phyloP scores from a whole-genome alignment of 2,329 filamentous ascomycete species.

The Curvularia verruculosa region DNA sequence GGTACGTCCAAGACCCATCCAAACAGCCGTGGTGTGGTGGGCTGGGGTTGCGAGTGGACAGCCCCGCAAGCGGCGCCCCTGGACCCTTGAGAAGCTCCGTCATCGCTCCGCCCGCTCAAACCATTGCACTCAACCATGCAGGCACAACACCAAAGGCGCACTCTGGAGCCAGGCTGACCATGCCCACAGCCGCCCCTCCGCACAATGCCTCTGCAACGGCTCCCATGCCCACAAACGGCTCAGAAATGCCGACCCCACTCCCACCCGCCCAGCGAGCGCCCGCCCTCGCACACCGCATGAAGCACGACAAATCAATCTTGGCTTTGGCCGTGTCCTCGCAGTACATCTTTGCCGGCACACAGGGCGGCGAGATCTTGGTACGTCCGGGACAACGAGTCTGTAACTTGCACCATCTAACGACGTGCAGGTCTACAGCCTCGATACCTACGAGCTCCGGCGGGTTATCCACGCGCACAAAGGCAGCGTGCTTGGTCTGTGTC shows the following conservation, averaged over 20 bases:
- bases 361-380: conserved; percentile 88
- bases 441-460: conserved; percentile 80
- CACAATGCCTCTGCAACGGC: conserved; percentile 34
- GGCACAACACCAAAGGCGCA: conserved; percentile 16
- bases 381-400: conserved; percentile 22
- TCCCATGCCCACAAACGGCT: conserved; percentile 25
- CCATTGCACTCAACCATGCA: conserved; percentile 33
- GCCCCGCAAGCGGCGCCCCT: conserved; percentile 19
- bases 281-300: conserved; percentile 74
- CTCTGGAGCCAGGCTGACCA: conserved; percentile 33
- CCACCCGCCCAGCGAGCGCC: conserved; percentile 50
- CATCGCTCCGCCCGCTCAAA: conserved; percentile 25
- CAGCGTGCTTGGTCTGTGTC: conserved; percentile 82
- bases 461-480: conserved; percentile 89
- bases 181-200: conserved; percentile 33
- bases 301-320: conserved; percentile 79
- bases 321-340: conserved; percentile 80
- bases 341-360: conserved; percentile 88
- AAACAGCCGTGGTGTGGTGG: not conserved
- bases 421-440: conserved; percentile 76
- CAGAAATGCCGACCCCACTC: conserved; percentile 5
- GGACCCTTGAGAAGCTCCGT: conserved; percentile 30
- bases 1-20: conserved; percentile 20
- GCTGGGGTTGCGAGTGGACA: conserved; percentile 1
- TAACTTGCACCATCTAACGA: conserved; percentile 20